phyloP scores from a whole-genome alignment of 495 filamentous ascomycete genomes.

The Melanomma pulvis-pyrius region DNA sequence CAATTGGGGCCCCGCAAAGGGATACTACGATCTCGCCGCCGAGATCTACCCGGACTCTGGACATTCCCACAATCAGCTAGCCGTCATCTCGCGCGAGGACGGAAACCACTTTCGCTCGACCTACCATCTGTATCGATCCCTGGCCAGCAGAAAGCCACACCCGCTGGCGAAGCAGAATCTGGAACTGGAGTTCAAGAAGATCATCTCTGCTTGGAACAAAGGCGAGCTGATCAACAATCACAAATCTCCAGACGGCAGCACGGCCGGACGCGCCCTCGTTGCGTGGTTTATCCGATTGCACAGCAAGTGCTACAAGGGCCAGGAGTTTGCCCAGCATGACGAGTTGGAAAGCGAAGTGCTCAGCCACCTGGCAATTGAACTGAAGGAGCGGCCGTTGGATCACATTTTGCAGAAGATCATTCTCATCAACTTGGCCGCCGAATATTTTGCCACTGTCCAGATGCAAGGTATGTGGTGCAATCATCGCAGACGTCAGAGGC shows the following conservation, averaged over 20 bases:
- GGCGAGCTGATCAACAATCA: constrained; percentile 57
- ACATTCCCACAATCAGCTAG: constrained; percentile 82
- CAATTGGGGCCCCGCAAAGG: constrained; percentile 78
- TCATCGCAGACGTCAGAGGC: background rate
- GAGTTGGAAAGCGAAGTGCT: constrained; percentile 87
- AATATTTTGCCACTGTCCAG: constrained; percentile 66
- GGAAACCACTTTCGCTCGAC: constrained; percentile 77
- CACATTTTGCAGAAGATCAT: constrained; percentile 75
- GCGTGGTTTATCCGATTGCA: constrained; percentile 89
- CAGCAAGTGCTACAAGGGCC: constrained; percentile 76
- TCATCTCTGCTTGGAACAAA: constrained; percentile 62
- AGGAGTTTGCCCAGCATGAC: constrained; percentile 69
- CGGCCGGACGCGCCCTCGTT: constrained; percentile 59
- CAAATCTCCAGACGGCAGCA: constrained; percentile 51
- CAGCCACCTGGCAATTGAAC: constrained; percentile 69
- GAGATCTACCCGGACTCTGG: constrained; percentile 78
- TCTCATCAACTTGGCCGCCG: constrained; percentile 82
- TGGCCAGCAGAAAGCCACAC: constrained; percentile 72
- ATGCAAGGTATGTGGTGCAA: constrained; percentile 56
- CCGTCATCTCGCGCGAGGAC: constrained; percentile 77
- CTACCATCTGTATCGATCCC: constrained; percentile 85
- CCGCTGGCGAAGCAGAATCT: constrained; percentile 73
- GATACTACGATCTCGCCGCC: constrained; percentile 82
- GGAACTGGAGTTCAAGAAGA: constrained; percentile 76
- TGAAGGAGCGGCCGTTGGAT: constrained; percentile 70